phyloP scores from a whole-genome alignment of 148 eudicot genomes.

The Heliamphora exappendiculata region DNA sequence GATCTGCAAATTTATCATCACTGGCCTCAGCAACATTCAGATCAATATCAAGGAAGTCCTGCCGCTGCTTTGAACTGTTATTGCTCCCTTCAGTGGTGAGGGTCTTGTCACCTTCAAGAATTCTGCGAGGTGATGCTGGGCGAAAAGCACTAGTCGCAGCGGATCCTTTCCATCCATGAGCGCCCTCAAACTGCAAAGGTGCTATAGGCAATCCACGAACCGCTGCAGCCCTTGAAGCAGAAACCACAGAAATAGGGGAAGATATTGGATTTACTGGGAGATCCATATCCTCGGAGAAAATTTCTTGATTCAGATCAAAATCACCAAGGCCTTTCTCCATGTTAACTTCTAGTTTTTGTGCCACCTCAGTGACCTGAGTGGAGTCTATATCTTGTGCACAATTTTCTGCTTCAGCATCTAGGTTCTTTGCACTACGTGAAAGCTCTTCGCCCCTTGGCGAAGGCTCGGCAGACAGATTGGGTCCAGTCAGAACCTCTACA shows the following conservation, averaged over 20 bases:
- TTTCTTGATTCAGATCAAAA: constrained; percentile 75
- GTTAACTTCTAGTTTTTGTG: constrained; percentile 29
- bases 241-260: constrained; percentile 53
- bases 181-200: constrained; percentile 78
- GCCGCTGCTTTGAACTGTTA: constrained; percentile 49
- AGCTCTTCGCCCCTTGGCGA: constrained; percentile 18
- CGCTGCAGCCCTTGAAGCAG: constrained; percentile 66
- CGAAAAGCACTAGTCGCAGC: constrained; percentile 92
- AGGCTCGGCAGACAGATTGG: constrained; percentile 23
- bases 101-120: constrained; percentile 42
- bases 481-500: constrained; percentile 25
- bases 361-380: constrained; percentile 43
- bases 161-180: constrained; percentile 90
- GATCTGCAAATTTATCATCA: constrained; percentile 31
- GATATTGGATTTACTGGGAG: constrained; percentile 26
- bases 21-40: constrained; percentile 63
- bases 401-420: constrained; percentile 26
- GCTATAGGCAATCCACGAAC: constrained; percentile 47
- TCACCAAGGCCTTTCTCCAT: constrained; percentile 27
- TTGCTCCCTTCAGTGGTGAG: constrained; percentile 34
- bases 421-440: constrained; percentile 20
- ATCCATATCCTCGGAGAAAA: constrained; percentile 48
- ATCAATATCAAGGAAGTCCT: constrained; percentile 56
- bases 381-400: constrained; percentile 38
- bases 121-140: constrained; percentile 57